Conservation (phyloP, 192 early-diverging fungal genomes). For the Thoreauomyces humboldtii region DNA sequence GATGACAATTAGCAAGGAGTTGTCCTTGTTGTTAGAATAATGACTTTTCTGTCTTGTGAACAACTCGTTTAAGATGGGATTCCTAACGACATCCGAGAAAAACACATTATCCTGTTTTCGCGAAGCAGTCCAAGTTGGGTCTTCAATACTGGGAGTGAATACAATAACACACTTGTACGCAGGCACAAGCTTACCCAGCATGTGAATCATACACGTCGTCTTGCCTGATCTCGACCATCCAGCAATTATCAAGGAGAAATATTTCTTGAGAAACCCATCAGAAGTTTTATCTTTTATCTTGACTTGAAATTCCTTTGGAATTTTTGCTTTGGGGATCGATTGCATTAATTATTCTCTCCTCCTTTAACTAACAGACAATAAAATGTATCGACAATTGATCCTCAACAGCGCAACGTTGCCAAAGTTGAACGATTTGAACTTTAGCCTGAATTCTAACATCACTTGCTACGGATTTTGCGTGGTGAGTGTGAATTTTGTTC, state of each 20-base stretch:
- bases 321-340: too few species aligned
- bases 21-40: neutral
- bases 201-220: neutral
- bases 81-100: neutral
- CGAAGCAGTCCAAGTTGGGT: neutral
- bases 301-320: constrained; percentile 1
- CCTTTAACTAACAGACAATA: too few species aligned
- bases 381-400: neutral
- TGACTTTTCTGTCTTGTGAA: neutral
- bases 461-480: constrained; percentile 1
- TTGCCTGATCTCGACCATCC: constrained; percentile 7
- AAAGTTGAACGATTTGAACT: neutral
- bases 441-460: neutral
- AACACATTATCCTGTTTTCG: neutral
- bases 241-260: neutral
- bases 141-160: neutral
- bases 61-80: neutral
- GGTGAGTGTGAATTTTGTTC: constrained; percentile 2
- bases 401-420: neutral
- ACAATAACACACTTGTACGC: neutral
- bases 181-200: neutral
- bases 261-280: neutral
- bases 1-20: neutral
- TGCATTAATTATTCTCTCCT: too few species aligned
- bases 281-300: neutral